These are phyloP conservation scores for Saccharomycopsis hybrid DNA, from an alignment of 1,139 yeast genomes.

Conservation along the genomic window DNA sequence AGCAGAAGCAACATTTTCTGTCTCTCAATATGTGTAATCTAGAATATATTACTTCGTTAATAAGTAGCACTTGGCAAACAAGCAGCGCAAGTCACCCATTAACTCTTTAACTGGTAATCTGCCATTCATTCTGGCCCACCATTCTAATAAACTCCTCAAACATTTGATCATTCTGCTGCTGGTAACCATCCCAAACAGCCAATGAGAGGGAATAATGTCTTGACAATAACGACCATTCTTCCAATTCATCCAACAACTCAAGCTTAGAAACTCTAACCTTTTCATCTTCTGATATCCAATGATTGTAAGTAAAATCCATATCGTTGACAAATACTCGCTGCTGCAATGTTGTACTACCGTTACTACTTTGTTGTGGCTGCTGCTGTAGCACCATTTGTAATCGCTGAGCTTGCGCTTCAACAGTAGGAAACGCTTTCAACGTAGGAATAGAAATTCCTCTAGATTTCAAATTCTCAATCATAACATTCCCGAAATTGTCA, in stretches of 20 bases:
- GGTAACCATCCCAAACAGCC: slow-evolving; percentile 28
- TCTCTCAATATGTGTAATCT: too few species aligned
- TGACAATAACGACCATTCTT: slow-evolving; percentile 69
- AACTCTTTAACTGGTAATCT: neutral
- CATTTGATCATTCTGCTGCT: neutral
- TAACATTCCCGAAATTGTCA: slow-evolving; percentile 75
- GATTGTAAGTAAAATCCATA: slow-evolving; percentile 53
- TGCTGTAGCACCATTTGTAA: slow-evolving; percentile 26
- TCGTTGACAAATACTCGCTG: slow-evolving; percentile 38
- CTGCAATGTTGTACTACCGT: slow-evolving; percentile 19
- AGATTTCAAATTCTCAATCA: slow-evolving; percentile 64
- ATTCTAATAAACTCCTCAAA: neutral
- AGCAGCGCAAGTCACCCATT: too few species aligned
- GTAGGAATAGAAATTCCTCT: slow-evolving; percentile 75
- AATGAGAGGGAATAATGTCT: slow-evolving; percentile 66
- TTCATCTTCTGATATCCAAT: slow-evolving; percentile 49
- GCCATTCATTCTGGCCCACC: neutral
- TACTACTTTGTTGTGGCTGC: slow-evolving; percentile 17
- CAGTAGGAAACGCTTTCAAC: slow-evolving; percentile 43
- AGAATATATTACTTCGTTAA: too few species aligned
- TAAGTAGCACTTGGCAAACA: too few species aligned
- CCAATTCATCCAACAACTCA: slow-evolving; percentile 85
- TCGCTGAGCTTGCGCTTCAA: slow-evolving; percentile 39
- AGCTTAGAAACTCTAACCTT: slow-evolving; percentile 47
- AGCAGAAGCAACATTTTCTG: too few species aligned